Base-by-base conservation (phyloP, 345 rosid species). In the Streptanthus diversifolius region DNA sequence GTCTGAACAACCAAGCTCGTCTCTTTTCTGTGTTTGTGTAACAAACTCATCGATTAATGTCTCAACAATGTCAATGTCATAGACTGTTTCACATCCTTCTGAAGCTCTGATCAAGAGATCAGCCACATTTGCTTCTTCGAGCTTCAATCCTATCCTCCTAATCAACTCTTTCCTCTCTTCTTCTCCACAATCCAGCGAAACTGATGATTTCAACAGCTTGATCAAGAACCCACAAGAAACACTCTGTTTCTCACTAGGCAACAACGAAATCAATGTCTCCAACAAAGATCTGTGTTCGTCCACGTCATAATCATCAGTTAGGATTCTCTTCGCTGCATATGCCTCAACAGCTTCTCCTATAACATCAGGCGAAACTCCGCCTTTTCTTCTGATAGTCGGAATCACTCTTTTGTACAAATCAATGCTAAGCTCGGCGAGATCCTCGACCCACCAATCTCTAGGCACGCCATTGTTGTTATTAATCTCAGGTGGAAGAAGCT, bases 381-480 rank as follows among this genome's bases (percentile, higher is more conserved):
- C 83, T 53, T 82, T 88, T 15, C 85, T 67, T 77, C 72, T 78
- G 18, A 84, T 80, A 15, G 81, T 82, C 32, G 73, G 32, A 10
- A 88, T 72, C 64, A 82, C 86, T 58, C 83, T 80, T 49, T 81
- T 81, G 64, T 81, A 89, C 63, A 89, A 43, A 48, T 89, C 91
- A 49, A 86, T 70, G 48, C 79, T 80, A 57, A 89, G 90, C 56
- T 89, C 95, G 7, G 85, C 65, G 3, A 86, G 75, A 76, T 89
- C 95, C 66, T 89, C 91, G 0, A 89, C 77, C 95, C 95, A 89
- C 95, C 95, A 89, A 61, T 89, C 95, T 70, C 72, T 81, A 1
- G 91, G 95, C 58, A 86, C 89, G 7, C 76, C 71, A 65, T 78
- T 61, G 17, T 67, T 68, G 40, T 68, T 49, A 36, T 22, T 52